These are phyloP conservation scores for Gigaspora rosea DNA, from an alignment of 192 early-diverging fungal genomes.

Conservation along the genomic window DNA sequence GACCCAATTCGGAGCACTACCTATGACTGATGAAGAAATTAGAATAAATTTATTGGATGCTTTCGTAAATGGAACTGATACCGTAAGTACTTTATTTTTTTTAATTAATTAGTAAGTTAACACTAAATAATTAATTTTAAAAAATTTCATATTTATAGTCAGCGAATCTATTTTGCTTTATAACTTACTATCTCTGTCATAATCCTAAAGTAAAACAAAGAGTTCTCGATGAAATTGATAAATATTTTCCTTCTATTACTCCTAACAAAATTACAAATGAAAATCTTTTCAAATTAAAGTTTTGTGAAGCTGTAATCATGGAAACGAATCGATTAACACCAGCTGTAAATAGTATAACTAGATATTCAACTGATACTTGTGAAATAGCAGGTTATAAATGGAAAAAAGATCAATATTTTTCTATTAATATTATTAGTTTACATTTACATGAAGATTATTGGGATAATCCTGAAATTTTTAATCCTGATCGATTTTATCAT, in stretches of 20 bases:
- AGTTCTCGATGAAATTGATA: slow-evolving; percentile 6
- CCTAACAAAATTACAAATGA: not conserved
- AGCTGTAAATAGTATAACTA: not conserved
- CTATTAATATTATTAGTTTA: not conserved
- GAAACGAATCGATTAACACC: not conserved
- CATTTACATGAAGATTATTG: not conserved
- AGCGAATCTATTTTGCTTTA: not conserved
- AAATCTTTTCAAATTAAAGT: not conserved
- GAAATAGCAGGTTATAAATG: slow-evolving; percentile 22
- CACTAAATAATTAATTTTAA: no score
- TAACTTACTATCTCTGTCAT: slow-evolving; percentile 13
- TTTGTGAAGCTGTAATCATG: slow-evolving; percentile 23
- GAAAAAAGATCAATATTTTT: not conserved
- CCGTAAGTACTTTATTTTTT: no score
- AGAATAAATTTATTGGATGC: slow-evolving; percentile 10
- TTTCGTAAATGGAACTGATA: slow-evolving; percentile 6
- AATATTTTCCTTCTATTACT: not conserved
- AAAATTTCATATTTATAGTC: slow-evolving; percentile 18
- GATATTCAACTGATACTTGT: not conserved
- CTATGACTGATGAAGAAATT: slow-evolving; percentile 21
- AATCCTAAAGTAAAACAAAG: not conserved
- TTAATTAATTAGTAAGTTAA: no score
- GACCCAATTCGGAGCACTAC: no score
- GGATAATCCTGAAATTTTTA: not conserved
- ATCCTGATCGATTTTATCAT: slow-evolving; percentile 1